A percentile compares a stretch with the other conserved stretches of the same genome.
Evolutionary conservation across 2,329 filamentous ascomycete genomes (phyloP).

Genomic region (Ascochyta koolunga): DNA sequence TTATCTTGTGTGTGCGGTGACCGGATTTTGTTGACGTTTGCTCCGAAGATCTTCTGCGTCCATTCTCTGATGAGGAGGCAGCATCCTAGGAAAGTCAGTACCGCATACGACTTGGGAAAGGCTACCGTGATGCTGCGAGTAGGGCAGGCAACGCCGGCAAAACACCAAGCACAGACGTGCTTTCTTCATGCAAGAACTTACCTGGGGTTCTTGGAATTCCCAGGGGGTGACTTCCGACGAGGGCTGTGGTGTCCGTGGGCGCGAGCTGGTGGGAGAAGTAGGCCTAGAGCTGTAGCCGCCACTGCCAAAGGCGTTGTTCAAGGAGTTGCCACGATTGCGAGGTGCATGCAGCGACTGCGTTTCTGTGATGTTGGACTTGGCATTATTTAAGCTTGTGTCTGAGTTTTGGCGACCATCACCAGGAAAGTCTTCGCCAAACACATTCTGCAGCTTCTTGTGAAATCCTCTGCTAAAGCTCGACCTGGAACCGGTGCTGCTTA

Average conservation of each 20-base stretch:
- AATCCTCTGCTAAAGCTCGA: slow-evolving; percentile 70
- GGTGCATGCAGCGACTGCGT: slow-evolving; percentile 70
- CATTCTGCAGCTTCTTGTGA: slow-evolving; percentile 82
- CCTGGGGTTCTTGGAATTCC: slow-evolving; percentile 85
- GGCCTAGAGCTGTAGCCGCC: slow-evolving; percentile 58
- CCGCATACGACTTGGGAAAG: background rate
- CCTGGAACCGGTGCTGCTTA: slow-evolving; percentile 84
- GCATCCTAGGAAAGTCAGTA: slow-evolving; percentile 32
- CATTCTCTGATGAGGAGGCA: slow-evolving; percentile 42
- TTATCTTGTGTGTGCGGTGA: slow-evolving; percentile 62
- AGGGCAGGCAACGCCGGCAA: background rate
- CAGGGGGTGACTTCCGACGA: slow-evolving; percentile 97
- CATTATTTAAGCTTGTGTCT: slow-evolving; percentile 66
- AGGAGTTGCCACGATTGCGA: slow-evolving; percentile 82
- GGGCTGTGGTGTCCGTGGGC: slow-evolving; percentile 83
- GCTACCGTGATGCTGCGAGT: background rate
- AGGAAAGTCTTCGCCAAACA: slow-evolving; percentile 90
- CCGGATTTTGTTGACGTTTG: slow-evolving; percentile 57
- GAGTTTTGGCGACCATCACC: slow-evolving; percentile 69
- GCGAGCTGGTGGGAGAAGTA: slow-evolving; percentile 74
- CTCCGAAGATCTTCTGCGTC: slow-evolving; percentile 43
- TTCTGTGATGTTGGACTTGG: slow-evolving; percentile 52
- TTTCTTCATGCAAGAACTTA: slow-evolving; percentile 51
- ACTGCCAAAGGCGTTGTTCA: slow-evolving; percentile 66
- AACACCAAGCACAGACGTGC: background rate